Percentiles rank a stretch among this genome's conserved stretches.
These are phyloP conservation scores for Pseudozyma thailandica DNA, from an alignment of 1,284 basidiomycete species.

Conservation along the genomic window DNA sequence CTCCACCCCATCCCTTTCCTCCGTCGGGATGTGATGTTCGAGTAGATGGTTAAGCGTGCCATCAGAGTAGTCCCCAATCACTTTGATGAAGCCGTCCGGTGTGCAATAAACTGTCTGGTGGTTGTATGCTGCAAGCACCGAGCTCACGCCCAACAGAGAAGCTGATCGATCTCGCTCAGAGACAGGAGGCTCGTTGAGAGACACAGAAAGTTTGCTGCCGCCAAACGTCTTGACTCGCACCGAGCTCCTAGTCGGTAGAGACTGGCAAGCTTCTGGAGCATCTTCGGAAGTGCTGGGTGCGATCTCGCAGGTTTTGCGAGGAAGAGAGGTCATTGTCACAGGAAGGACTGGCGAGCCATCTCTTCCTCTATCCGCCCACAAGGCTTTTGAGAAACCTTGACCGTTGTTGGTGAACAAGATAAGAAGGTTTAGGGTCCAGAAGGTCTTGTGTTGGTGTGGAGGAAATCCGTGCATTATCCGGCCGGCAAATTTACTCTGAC, in stretches of 20 bases:
- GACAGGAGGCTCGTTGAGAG: too few relatives aligned
- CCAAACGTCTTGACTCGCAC: too few relatives aligned
- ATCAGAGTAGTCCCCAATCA: neutral
- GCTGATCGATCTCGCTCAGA: too few relatives aligned
- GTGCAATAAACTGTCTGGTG: conserved; percentile 21
- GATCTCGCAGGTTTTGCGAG: too few relatives aligned
- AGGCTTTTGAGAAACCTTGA: too few relatives aligned
- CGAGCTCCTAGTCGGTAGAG: too few relatives aligned
- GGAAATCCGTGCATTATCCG: conserved; percentile 3
- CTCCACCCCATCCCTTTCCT: neutral
- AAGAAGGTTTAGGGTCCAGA: neutral
- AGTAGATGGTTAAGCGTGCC: conserved; percentile 1
- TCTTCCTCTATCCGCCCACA: too few relatives aligned
- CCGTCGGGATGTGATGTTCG: neutral
- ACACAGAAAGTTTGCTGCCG: too few relatives aligned
- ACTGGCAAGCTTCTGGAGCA: too few relatives aligned
- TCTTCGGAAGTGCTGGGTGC: too few relatives aligned
- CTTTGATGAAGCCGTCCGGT: neutral
- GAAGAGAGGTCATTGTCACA: too few relatives aligned
- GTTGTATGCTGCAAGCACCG: conserved; percentile 5
- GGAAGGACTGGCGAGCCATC: too few relatives aligned
- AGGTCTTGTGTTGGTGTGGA: conserved; percentile 28
- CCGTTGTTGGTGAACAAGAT: neutral
- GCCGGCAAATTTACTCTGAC: conserved; percentile 11
- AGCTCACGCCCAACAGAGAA: neutral